A percentile compares a stretch with the other conserved stretches of the same genome.
Conservation (phyloP, 139 green algal species). For the Auxenochlorella pyrenoidosa region DNA sequence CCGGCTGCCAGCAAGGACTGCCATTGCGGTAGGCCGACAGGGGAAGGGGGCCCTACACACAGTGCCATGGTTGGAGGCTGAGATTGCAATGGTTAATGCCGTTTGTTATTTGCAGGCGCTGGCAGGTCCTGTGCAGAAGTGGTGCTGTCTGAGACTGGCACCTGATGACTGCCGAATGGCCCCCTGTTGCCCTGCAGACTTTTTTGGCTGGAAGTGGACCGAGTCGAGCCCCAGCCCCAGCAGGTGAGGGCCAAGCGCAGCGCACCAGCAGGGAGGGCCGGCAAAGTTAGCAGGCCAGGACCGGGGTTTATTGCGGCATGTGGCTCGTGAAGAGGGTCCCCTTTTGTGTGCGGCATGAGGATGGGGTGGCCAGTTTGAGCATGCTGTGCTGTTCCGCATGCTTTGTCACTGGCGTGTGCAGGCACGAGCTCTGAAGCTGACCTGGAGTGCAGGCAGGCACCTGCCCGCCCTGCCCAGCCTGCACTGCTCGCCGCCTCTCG, state of each 20-base stretch:
- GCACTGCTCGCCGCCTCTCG: background rate
- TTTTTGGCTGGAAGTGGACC: constrained; percentile 70
- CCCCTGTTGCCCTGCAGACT: constrained; percentile 38
- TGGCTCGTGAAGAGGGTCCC: background rate
- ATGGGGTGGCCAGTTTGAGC: too few species aligned
- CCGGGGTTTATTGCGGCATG: background rate
- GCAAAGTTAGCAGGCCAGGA: background rate
- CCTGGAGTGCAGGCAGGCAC: background rate
- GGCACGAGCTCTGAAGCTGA: background rate
- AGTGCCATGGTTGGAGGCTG: too few species aligned
- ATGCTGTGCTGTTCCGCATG: too few species aligned
- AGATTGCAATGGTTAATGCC: too few species aligned
- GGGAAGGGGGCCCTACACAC: too few species aligned
- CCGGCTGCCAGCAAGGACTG: too few species aligned
- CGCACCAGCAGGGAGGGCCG: background rate
- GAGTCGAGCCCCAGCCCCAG: constrained; percentile 35
- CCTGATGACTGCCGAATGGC: background rate
- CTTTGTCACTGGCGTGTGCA: background rate
- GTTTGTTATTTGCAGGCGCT: too few species aligned
- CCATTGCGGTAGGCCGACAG: too few species aligned
- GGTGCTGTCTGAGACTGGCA: background rate
- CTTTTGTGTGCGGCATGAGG: background rate
- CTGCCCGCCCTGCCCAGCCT: background rate
- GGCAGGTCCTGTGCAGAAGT: too few species aligned
- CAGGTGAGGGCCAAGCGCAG: background rate